These are phyloP conservation scores for Candida khao-thaluensis DNA, from an alignment of 805 yeast species.

Conservation along the genomic window DNA sequence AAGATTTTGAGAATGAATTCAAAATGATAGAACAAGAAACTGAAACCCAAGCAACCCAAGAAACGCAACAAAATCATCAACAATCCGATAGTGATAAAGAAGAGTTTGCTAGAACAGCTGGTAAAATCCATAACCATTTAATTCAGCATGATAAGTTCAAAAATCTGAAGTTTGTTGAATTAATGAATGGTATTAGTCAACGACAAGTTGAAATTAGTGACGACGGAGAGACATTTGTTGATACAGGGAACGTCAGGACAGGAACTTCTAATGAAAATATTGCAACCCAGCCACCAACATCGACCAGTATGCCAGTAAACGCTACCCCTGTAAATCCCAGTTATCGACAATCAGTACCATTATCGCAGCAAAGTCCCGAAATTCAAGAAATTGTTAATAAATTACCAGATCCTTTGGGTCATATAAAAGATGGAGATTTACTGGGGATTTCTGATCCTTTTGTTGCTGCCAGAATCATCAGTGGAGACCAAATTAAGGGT, in stretches of 20 bases:
- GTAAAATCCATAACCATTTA: constrained; percentile 32
- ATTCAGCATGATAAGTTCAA: constrained; percentile 28
- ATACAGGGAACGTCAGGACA: constrained; percentile 13
- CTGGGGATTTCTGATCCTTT: constrained; percentile 31
- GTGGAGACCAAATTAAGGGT: constrained; percentile 39
- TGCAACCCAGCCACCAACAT: not conserved
- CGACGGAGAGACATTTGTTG: constrained; percentile 40
- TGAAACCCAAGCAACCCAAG: constrained; percentile 18
- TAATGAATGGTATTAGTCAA: constrained; percentile 39
- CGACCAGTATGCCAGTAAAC: constrained; percentile 12
- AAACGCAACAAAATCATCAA: constrained; percentile 17
- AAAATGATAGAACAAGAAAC: constrained; percentile 2
- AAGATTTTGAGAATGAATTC: constrained; percentile 10
- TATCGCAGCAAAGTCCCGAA: constrained; percentile 1
- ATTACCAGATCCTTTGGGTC: constrained; percentile 44
- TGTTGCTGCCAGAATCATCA: constrained; percentile 39
- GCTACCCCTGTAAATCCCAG: not conserved
- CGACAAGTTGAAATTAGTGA: constrained; percentile 32
- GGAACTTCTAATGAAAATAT: too few species aligned
- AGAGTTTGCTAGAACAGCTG: constrained; percentile 40
- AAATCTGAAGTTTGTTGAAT: constrained; percentile 36
- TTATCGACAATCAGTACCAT: constrained; percentile 1
- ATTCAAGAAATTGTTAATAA: constrained; percentile 1
- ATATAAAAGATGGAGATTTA: constrained; percentile 40
- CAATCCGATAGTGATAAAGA: constrained; percentile 25